These are phyloP conservation scores for Sporothrix humicola DNA, from an alignment of 2,329 filamentous ascomycete species.

Conservation along the genomic window DNA sequence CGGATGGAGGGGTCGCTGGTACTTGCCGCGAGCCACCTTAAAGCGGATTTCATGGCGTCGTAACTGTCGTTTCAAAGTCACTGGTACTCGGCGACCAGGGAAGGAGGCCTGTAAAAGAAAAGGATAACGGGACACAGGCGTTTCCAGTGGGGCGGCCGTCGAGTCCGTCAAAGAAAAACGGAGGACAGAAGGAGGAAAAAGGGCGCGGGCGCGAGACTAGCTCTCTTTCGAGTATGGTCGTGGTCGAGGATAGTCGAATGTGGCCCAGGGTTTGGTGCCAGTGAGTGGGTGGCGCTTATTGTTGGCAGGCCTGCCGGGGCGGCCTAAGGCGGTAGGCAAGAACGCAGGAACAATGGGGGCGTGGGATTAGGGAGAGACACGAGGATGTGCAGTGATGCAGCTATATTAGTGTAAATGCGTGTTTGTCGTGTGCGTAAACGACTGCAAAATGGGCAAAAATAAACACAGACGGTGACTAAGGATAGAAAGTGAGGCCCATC, in stretches of 20 bases:
- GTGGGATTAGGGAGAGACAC: slow-evolving; percentile 18
- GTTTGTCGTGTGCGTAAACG: not conserved
- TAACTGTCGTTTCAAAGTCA: not conserved
- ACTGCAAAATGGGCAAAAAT: slow-evolving; percentile 13
- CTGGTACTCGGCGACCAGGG: slow-evolving; percentile 14
- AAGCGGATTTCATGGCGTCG: slow-evolving; percentile 31
- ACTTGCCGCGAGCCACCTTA: slow-evolving; percentile 37
- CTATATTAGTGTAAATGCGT: slow-evolving; percentile 11
- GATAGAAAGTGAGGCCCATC: not conserved
- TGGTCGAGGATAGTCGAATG: not conserved
- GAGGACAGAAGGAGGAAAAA: slow-evolving; percentile 1
- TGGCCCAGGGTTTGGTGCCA: not conserved
- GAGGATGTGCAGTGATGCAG: not conserved
- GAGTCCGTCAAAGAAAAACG: slow-evolving; percentile 20
- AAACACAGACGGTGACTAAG: not conserved
- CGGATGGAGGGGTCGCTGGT: slow-evolving; percentile 36
- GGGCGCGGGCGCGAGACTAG: slow-evolving; percentile 29
- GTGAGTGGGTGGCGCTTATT: slow-evolving; percentile 32
- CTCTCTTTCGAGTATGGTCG: slow-evolving; percentile 8
- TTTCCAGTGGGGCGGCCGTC: slow-evolving; percentile 34
- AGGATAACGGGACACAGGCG: slow-evolving; percentile 17
- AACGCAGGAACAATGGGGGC: slow-evolving; percentile 14
- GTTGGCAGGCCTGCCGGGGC: slow-evolving; percentile 28
- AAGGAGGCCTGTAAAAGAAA: slow-evolving; percentile 5
- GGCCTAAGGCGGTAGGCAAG: not conserved